Evolutionary conservation across 2,329 filamentous ascomycete species (phyloP).

Genomic region (Sporothrix pseudoabietina): DNA sequence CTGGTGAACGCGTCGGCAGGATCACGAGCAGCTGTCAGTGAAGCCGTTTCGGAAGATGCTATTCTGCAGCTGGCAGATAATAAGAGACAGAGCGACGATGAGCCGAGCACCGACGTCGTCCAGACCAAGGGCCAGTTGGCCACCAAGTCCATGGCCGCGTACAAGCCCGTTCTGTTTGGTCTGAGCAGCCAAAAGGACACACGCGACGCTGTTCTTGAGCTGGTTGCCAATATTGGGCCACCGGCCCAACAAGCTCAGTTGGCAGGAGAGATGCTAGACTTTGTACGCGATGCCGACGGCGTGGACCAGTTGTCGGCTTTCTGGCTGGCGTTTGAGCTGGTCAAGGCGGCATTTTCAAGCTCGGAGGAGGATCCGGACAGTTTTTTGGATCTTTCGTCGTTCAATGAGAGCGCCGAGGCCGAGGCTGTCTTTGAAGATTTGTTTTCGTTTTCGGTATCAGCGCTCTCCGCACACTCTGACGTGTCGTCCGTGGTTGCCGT

Average conservation of each 20-base stretch:
- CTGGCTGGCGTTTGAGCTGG: slow-evolving; percentile 76
- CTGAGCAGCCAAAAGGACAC: slow-evolving; percentile 68
- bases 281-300: slow-evolving; percentile 60
- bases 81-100: neutral
- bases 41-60: slow-evolving; percentile 38
- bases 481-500: neutral
- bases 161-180: slow-evolving; percentile 63
- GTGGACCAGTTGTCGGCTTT: slow-evolving; percentile 68
- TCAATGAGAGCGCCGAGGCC: slow-evolving; percentile 40
- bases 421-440: slow-evolving; percentile 63
- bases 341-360: slow-evolving; percentile 59
- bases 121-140: neutral
- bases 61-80: slow-evolving; percentile 2
- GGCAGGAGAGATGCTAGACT: slow-evolving; percentile 65
- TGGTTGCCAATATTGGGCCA: slow-evolving; percentile 59
- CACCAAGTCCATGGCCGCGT: slow-evolving; percentile 41
- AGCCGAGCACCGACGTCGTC: neutral
- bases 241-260: slow-evolving; percentile 63
- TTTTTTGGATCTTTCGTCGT: slow-evolving; percentile 61
- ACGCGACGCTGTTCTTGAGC: slow-evolving; percentile 56
- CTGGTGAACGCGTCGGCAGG: slow-evolving; percentile 44
- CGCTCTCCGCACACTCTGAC: slow-evolving; percentile 60
- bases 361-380: slow-evolving; percentile 60
- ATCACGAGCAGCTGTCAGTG: slow-evolving; percentile 40
- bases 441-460: slow-evolving; percentile 66